A percentile compares a stretch with the other conserved stretches of the same genome.
Evolutionary conservation across 129 eudicot genomes (phyloP).

Genomic region (Daucus carota): DNA sequence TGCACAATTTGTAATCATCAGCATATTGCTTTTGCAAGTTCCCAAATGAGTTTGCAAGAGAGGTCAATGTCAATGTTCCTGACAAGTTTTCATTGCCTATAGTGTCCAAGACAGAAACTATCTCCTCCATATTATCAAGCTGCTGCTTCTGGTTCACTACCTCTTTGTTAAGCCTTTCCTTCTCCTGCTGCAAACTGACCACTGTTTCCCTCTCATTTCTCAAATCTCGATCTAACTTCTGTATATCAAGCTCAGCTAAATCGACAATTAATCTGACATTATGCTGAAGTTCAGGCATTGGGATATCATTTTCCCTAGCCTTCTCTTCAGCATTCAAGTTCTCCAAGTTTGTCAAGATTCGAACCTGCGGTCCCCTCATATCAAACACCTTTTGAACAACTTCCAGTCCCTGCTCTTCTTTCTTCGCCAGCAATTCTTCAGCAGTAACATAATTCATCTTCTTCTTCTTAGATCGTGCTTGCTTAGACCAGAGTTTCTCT

Average conservation of each 20-base stretch:
- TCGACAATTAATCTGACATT: slow-evolving; percentile 25
- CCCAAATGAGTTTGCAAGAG: slow-evolving; percentile 8
- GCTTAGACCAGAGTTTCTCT: slow-evolving; percentile 56
- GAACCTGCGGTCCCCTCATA: slow-evolving; percentile 94
- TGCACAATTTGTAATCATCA: slow-evolving; percentile 23
- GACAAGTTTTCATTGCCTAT: slow-evolving; percentile 15
- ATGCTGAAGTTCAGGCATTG: slow-evolving; percentile 31
- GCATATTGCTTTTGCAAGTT: slow-evolving; percentile 15
- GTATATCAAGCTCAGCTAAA: slow-evolving; percentile 21
- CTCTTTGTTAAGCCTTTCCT: slow-evolving; percentile 23
- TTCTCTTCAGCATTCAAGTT: slow-evolving; percentile 29
- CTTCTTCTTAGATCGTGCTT: slow-evolving; percentile 34
- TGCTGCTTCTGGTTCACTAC: slow-evolving; percentile 18
- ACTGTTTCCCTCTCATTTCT: slow-evolving; percentile 29
- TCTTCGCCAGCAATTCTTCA: slow-evolving; percentile 57
- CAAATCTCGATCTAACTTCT: slow-evolving; percentile 22
- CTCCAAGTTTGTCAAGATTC: slow-evolving; percentile 34
- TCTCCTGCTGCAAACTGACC: slow-evolving; percentile 23
- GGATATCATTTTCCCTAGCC: slow-evolving; percentile 24
- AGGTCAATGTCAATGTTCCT: slow-evolving; percentile 9
- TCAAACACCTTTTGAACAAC: slow-evolving; percentile 67
- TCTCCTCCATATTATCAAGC: slow-evolving; percentile 17
- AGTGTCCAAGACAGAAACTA: slow-evolving; percentile 6
- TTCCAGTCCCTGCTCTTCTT: slow-evolving; percentile 58
- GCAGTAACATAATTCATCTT: slow-evolving; percentile 54